Conservation (phyloP, 495 filamentous ascomycete genomes). For the Pseudevernia furfuracea region DNA sequence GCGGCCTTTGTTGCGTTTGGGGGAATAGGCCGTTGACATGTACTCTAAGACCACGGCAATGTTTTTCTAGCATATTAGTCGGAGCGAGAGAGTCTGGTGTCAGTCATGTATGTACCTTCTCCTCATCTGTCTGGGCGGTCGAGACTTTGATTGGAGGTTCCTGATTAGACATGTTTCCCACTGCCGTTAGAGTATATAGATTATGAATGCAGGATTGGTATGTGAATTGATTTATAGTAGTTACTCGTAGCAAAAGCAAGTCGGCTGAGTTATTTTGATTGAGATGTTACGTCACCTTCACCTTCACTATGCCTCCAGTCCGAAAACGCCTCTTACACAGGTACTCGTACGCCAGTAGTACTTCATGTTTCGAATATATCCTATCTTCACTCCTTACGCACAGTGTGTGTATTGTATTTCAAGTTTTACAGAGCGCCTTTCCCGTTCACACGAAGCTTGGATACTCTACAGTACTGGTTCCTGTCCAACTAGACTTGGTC, state of each 20-base stretch:
- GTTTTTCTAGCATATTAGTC: conserved; percentile 25
- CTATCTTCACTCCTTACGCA: not conserved
- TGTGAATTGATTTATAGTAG: not conserved
- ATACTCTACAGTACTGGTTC: no score
- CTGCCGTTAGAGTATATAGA: not conserved
- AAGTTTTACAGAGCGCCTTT: not conserved
- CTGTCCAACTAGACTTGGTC: not conserved
- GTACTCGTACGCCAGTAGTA: no score
- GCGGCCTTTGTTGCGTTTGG: conserved; percentile 28
- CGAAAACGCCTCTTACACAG: no score
- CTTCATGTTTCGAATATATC: not conserved
- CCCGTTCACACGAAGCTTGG: not conserved
- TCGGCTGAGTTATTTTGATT: no score
- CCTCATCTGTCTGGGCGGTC: conserved; percentile 19
- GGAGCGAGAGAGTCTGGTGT: not conserved
- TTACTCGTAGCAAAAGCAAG: no score
- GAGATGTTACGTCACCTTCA: not conserved
- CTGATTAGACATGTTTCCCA: conserved; percentile 8
- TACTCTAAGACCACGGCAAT: conserved; percentile 33
- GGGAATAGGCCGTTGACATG: conserved; percentile 32
- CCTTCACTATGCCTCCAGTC: no score
- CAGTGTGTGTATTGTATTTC: not conserved
- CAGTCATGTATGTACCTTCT: conserved; percentile 16
- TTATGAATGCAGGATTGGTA: not conserved
- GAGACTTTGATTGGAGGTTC: conserved; percentile 23